Percentiles rank a stretch among this genome's conserved stretches.
These are phyloP conservation scores for Septoria petroselini DNA, from an alignment of 2,329 filamentous ascomycete species.

Conservation along the genomic window DNA sequence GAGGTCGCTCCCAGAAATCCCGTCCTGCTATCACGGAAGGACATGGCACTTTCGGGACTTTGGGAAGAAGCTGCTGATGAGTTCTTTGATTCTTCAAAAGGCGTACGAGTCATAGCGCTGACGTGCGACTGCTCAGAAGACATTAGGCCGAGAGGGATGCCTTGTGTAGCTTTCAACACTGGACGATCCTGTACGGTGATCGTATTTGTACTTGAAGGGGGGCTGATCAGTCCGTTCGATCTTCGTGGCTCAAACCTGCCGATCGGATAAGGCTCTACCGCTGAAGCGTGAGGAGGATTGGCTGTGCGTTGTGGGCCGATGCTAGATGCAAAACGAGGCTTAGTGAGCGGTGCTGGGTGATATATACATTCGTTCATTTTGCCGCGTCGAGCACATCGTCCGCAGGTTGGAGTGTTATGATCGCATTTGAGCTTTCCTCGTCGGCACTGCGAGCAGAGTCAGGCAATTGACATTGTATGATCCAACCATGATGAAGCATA, in stretches of 20 bases:
- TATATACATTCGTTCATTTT: constrained; percentile 35
- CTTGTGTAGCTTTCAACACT: constrained; percentile 11
- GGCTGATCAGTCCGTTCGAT: constrained; percentile 18
- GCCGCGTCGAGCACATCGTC: constrained; percentile 33
- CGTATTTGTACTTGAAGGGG: constrained; percentile 25
- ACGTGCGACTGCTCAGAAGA: constrained; percentile 15
- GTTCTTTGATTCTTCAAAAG: constrained; percentile 18
- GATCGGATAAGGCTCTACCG: constrained; percentile 17
- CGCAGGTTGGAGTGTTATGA: constrained; percentile 35
- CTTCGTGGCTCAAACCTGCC: constrained; percentile 2
- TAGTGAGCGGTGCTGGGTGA: constrained; percentile 37
- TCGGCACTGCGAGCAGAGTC: constrained; percentile 28
- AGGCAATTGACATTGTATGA: not conserved
- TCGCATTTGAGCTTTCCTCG: constrained; percentile 39
- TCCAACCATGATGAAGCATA: constrained; percentile 17
- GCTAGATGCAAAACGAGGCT: constrained; percentile 19
- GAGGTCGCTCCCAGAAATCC: constrained; percentile 37
- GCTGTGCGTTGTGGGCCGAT: constrained; percentile 22
- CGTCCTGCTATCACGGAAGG: constrained; percentile 31
- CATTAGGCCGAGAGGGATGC: constrained; percentile 5
- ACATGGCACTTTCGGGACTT: constrained; percentile 28
- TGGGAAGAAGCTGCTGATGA: constrained; percentile 24
- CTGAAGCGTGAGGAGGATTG: constrained; percentile 13
- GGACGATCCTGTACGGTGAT: constrained; percentile 10
- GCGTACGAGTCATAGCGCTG: constrained; percentile 15